Evolutionary conservation across 768 basidiomycete species (phyloP).

Genomic region (Kwoniella bestiolae): DNA sequence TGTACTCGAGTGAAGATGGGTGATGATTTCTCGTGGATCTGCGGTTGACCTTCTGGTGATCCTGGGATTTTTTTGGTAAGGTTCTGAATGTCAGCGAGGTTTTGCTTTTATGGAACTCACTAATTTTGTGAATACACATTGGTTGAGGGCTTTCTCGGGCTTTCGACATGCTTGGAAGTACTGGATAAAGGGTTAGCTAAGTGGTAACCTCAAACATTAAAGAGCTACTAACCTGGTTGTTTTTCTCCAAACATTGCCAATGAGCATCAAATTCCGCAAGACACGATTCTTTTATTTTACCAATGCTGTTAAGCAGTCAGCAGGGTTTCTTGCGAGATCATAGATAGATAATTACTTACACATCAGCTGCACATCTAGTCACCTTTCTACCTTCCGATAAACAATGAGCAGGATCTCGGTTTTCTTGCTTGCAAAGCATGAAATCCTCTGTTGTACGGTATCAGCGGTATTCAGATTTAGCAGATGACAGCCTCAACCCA

Average conservation of each 20-base stretch:
- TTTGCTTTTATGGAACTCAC: conserved; percentile 62
- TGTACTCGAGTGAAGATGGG: conserved; percentile 83
- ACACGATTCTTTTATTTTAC: conserved; percentile 92
- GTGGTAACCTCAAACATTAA: background rate
- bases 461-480: background rate
- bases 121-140: conserved; percentile 94
- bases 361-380: conserved; percentile 88
- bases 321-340: background rate
- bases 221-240: conserved; percentile 79
- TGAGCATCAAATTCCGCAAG: conserved; percentile 82
- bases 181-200: conserved; percentile 59
- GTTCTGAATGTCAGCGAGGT: conserved; percentile 64
- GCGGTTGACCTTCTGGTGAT: conserved; percentile 75
- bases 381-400: conserved; percentile 93
- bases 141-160: conserved; percentile 82
- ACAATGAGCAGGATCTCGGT: conserved; percentile 86
- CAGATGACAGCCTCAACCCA: conserved; percentile 58
- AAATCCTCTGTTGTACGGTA: conserved; percentile 71
- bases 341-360: conserved; percentile 64
- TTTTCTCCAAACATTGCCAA: conserved; percentile 90
- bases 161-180: conserved; percentile 88
- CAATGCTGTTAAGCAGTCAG: conserved; percentile 65
- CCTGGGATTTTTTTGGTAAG: conserved; percentile 90
- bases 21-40: conserved; percentile 83
- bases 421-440: conserved; percentile 97